Base-by-base conservation (phyloP, 1,284 basidiomycete genomes). In the Vanrija sp. region DNA sequence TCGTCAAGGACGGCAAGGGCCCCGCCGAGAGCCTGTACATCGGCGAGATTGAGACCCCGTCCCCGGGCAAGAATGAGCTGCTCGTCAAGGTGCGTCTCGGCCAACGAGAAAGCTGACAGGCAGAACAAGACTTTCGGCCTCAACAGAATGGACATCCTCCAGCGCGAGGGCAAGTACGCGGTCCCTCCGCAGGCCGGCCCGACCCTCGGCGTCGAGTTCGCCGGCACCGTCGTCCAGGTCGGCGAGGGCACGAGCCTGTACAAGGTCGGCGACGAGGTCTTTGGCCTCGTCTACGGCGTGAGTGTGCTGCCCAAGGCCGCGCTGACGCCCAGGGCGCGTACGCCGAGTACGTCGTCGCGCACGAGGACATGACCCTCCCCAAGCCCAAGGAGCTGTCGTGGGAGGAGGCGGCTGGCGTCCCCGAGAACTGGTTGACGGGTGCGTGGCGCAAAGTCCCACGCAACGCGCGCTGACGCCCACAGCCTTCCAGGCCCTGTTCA, bases 341-440 rank as follows among this genome's bases (percentile, higher is more conserved):
- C 67, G 91, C 92, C 41, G 90, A 97, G 73, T 96, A 86, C 75
- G 85, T 96, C 59, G 80, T 78, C 41, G 82, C 85, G 23, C 79
- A 82, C 12, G 80, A 84, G 51, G 81, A 81, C 6, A 85, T 91
- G 77, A 70, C 94, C 48, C 77, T 93, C 56, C 78, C 72, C 57
- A 97, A 97, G 76, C 89, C 91, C 2, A 70, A 74, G 41, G 77
- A 85, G 66, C 77, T 98, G 51, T 84, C 84, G 35, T 93, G 88
- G 87, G 81, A 79, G 0, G 84, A 96, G 67, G 91, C 89, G 9
- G 89, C 90, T 15, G 85, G 83, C 59, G 84, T 95, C 39, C 88
- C 89, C 0, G 91, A 96, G 77, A 85, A 83, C 59, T 92, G 86
- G 78, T 77, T 94, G 54, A 95, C 92, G 48, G 88, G 89, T 85